Evolutionary conservation across 768 basidiomycete species (phyloP), one percentile per base, ranked within the genome.

Genomic region (Chalciporus sphaerocephalus): DNA sequence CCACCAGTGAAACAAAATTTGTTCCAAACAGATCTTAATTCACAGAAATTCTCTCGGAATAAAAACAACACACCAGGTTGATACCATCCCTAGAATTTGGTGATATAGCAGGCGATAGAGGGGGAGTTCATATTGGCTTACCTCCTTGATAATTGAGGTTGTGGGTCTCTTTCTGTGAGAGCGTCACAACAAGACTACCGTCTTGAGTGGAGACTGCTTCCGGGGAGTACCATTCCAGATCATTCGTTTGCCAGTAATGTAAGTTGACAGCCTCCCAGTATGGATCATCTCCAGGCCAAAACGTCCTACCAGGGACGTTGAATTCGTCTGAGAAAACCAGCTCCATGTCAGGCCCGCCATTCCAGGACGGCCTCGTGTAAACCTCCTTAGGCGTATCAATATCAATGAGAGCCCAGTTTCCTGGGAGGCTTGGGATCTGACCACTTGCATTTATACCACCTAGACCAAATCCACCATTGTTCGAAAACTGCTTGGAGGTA

Each of bases 1-100:
- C 91, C 90, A 20, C 86, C 87, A 12, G 87, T 87, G 66, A 92
- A 92, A 64, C 88, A 94, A 50, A 95, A 85, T 66, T 92, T 91
- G 66, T 92, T 92, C 87, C 80, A 80, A 47, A 10, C n/a, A 16
- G 6, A 20, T 38, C 13, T 60, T 23, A 59, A 36, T 34, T 35
- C 15, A 40, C 4, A 39, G 40, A 35, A 13, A 41, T 36, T 15
- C 25, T 15, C 25, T 27, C 12, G 30, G 45, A 43, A 25, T 28
- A 46, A 24, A 27, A 18, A 15, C n/a, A n/a, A 47, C 55, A 46
- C 48, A 60, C 66, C 70, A 74, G 10, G 71, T 69, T 11, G 69
- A 65, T 60, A 77, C 62, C 73, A 79, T 73, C 9, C 74, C 75
- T 80, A 42, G 55, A 64, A 70, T 68, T 40, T 56, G 34, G 55